Evolutionary conservation across 164 flowering plant species (phyloP).

Genomic region (Cinnamomum micranthum): DNA sequence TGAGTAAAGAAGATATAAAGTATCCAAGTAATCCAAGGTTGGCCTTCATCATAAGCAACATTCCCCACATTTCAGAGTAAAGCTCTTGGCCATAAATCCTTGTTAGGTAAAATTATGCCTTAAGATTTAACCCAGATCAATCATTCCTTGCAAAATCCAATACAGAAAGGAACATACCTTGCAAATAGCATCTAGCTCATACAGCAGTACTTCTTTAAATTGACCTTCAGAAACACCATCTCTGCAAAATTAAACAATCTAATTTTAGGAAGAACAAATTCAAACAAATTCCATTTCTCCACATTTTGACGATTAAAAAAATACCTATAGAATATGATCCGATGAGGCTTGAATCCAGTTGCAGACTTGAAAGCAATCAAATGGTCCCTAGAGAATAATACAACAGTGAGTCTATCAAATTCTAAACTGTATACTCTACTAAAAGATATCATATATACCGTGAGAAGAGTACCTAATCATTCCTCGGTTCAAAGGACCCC

Average conservation of each 20-base stretch:
- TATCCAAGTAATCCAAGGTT: too few species aligned
- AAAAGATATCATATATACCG: not conserved
- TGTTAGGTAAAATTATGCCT: too few species aligned
- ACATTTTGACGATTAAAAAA: not conserved
- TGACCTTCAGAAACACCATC: slow-evolving; percentile 95
- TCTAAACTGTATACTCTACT: too few species aligned
- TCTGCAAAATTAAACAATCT: slow-evolving; percentile 30
- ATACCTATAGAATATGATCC: slow-evolving; percentile 84
- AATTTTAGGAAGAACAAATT: not conserved
- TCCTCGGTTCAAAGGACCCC: slow-evolving; percentile 43
- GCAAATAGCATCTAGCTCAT: slow-evolving; percentile 32
- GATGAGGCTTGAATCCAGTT: slow-evolving; percentile 49
- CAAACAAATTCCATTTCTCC: not conserved
- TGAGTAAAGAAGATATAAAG: too few species aligned
- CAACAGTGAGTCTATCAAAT: too few species aligned
- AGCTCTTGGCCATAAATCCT: too few species aligned
- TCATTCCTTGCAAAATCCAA: too few species aligned
- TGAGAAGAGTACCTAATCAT: slow-evolving; percentile 52
- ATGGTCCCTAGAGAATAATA: slow-evolving; percentile 44
- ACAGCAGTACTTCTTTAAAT: slow-evolving; percentile 34
- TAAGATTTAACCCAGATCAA: too few species aligned
- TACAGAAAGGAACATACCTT: slow-evolving; percentile 9
- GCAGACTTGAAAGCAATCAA: slow-evolving; percentile 45
- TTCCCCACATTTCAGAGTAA: too few species aligned
- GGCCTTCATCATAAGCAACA: too few species aligned